Percentiles rank a stretch among this genome's conserved stretches.
These are phyloP conservation scores for Pugionium cornutum DNA, from an alignment of 345 rosid species.

Conservation along the genomic window DNA sequence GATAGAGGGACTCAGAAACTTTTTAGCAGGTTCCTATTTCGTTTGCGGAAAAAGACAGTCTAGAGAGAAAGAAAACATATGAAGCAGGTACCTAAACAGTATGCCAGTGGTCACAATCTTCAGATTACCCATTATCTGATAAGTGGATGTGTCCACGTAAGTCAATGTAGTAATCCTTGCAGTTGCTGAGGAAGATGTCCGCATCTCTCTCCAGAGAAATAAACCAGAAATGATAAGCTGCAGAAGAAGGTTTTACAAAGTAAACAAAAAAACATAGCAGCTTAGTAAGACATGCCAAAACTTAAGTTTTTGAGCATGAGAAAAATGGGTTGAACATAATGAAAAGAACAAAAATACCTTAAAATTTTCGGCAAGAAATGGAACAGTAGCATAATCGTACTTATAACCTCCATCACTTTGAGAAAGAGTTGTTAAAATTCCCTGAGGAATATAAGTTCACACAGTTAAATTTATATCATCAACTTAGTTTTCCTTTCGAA, in stretches of 20 bases:
- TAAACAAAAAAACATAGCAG: too few species aligned
- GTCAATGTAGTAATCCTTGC: constrained; percentile 72
- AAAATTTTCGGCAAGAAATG: too few species aligned
- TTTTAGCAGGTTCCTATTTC: neutral
- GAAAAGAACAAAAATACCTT: constrained; percentile 51
- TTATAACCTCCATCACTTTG: constrained; percentile 78
- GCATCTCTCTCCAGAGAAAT: constrained; percentile 75
- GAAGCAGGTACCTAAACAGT: constrained; percentile 66
- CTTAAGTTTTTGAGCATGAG: neutral
- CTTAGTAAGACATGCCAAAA: too few species aligned
- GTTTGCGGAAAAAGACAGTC: neutral
- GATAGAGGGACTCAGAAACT: neutral
- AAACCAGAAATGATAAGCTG: constrained; percentile 82
- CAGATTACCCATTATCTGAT: constrained; percentile 97
- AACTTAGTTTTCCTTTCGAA: neutral
- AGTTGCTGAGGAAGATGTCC: constrained; percentile 49
- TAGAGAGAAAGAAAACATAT: neutral
- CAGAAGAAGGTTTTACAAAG: neutral
- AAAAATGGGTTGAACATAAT: neutral
- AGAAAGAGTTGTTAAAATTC: constrained; percentile 90
- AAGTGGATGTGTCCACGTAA: constrained; percentile 87
- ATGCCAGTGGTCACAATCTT: constrained; percentile 95
- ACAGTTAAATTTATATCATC: too few species aligned
- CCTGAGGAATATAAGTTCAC: constrained; percentile 52
- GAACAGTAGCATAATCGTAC: too few species aligned